Percentiles rank a stretch among this genome's conserved stretches.
phyloP scores from a whole-genome alignment of 495 filamentous ascomycete genomes.

The Penicillium antarcticum region DNA sequence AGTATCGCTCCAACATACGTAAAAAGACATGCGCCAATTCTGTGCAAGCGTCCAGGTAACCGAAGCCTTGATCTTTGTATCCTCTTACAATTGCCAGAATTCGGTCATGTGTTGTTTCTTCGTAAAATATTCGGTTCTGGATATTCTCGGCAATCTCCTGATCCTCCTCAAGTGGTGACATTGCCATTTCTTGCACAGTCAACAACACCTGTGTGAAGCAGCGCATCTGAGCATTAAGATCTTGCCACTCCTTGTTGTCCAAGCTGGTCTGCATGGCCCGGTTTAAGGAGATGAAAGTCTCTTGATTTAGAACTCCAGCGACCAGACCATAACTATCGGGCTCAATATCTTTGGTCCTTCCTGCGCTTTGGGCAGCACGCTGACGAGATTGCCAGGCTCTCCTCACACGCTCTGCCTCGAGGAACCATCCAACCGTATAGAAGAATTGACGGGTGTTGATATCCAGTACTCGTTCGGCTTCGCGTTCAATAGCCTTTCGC shows the following conservation, averaged over 20 bases:
- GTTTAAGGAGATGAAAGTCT: slow-evolving; percentile 86
- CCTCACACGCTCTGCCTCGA: slow-evolving; percentile 80
- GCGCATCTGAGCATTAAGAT: slow-evolving; percentile 83
- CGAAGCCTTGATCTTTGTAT: slow-evolving; percentile 92
- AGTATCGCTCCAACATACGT: slow-evolving; percentile 87
- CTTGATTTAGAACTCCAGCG: slow-evolving; percentile 84
- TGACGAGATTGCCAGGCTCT: slow-evolving; percentile 53
- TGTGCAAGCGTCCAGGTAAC: slow-evolving; percentile 88
- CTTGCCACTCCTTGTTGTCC: slow-evolving; percentile 81
- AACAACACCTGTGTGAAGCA: slow-evolving; percentile 78
- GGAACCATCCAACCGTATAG: slow-evolving; percentile 91
- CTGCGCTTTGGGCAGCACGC: slow-evolving; percentile 25
- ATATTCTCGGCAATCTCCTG: slow-evolving; percentile 99
- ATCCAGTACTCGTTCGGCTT: slow-evolving; percentile 76
- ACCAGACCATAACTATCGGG: slow-evolving; percentile 80
- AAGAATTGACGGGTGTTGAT: slow-evolving; percentile 81
- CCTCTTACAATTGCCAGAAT: slow-evolving; percentile 72
- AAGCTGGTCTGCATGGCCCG: slow-evolving; percentile 72
- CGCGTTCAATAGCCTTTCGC: slow-evolving; percentile 84
- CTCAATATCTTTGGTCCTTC: slow-evolving; percentile 47
- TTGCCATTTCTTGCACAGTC: slow-evolving; percentile 90
- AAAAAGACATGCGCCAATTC: slow-evolving; percentile 90
- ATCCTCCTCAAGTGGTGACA: slow-evolving; percentile 82
- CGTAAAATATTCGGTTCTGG: slow-evolving; percentile 94
- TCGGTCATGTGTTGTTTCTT: slow-evolving; percentile 88